Evolutionary conservation across 768 basidiomycete species (phyloP), one percentile per base, ranked within the genome.

Genomic region (Boletus edulis): DNA sequence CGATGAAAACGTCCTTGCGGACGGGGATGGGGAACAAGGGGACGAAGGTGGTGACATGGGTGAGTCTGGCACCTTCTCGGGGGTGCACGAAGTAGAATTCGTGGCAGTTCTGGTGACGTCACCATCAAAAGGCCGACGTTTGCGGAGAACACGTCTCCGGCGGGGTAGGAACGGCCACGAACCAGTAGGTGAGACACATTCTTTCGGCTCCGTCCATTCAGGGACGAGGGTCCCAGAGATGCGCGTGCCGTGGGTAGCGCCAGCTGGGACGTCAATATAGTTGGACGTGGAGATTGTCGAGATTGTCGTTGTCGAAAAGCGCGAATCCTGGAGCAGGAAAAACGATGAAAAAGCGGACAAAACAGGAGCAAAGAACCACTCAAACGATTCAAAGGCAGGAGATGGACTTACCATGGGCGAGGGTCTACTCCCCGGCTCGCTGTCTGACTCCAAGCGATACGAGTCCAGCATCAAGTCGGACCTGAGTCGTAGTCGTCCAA

Each of bases 231-330:
- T 43, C 46, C 52, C 48, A 2, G 32, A 44, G 24, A 43, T 11
- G 5, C 39, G 48, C 12, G 14, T 40, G 43, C 41, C 56, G 11
- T 52, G 66, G 10, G 44, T 20, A 4, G 50, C 24, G 18, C 20
- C 39, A 11, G 54, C 12, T 2, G 50, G 12, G 13, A 61, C 55
- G 7, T 68, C 63, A 17, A 72, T 53, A 41, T 66, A 65, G 43
- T 67, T 61, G 34, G 72, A 74, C 3, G 72, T 72, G 5, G 73
- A 67, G 0, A 64, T 67, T 6, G 72, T 73, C 32, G 73, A 67
- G 0, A 64, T 67, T 6, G 72, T 73, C 32, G 72, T 70, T 24
- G 61, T 60, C 31, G 73, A 73, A 51, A 75, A 75, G 17, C 69
- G 73, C 10, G 73, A 73, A 41, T 43, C 59, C 73, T 73, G 45